A percentile compares a stretch with the other conserved stretches of the same genome.
These are phyloP conservation scores for Pseudonitzschia pungens DNA, from an alignment of 108 stramenopile genomes.

Conservation along the genomic window DNA sequence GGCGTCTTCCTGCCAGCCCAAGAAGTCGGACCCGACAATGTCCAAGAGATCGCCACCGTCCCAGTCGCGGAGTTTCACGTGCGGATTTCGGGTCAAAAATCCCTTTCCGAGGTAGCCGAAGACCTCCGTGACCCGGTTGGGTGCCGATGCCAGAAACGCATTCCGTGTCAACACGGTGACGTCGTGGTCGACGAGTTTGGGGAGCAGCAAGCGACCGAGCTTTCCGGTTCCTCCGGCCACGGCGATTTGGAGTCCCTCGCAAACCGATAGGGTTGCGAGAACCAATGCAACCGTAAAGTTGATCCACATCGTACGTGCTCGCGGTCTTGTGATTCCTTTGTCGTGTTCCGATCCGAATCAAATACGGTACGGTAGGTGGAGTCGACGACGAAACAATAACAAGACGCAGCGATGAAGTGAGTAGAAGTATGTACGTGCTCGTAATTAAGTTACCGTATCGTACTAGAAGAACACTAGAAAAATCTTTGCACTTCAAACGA, in stretches of 20 bases:
- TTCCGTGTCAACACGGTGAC: slow-evolving; percentile 82
- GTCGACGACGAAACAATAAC: too few species aligned
- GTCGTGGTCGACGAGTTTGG: slow-evolving; percentile 53
- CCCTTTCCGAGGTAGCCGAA: slow-evolving; percentile 77
- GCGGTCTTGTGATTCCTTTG: background rate
- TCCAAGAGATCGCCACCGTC: slow-evolving; percentile 86
- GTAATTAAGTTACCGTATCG: too few species aligned
- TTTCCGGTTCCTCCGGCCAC: slow-evolving; percentile 79
- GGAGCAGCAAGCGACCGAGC: slow-evolving; percentile 52
- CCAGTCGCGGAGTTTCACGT: slow-evolving; percentile 75
- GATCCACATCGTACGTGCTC: background rate
- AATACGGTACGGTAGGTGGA: background rate
- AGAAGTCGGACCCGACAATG: slow-evolving; percentile 76
- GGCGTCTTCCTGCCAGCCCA: slow-evolving; percentile 84
- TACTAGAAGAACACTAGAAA: too few species aligned
- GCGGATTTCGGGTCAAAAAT: slow-evolving; percentile 53
- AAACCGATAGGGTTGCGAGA: background rate
- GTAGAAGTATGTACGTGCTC: too few species aligned
- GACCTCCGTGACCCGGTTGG: slow-evolving; percentile 63
- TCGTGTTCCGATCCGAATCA: background rate
- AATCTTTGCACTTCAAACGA: background rate
- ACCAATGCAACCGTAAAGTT: background rate
- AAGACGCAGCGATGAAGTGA: too few species aligned
- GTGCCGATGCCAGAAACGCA: slow-evolving; percentile 74
- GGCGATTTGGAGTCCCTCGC: slow-evolving; percentile 51